Evolutionary conservation across 768 basidiomycete genomes (phyloP).

Genomic region (Suillus bovinus): DNA sequence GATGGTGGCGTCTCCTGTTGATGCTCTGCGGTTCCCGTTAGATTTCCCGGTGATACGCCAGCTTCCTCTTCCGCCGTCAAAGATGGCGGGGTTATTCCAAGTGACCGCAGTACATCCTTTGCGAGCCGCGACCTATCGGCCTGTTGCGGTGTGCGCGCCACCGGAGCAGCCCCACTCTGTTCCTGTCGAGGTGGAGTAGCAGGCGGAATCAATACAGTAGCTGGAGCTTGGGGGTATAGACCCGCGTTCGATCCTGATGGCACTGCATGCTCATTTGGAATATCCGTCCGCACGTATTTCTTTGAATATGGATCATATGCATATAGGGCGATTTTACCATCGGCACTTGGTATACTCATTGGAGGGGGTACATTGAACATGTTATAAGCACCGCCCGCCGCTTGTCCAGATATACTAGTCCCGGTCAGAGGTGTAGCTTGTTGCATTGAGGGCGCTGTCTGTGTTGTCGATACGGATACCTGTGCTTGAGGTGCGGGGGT

Average conservation of each 20-base stretch:
- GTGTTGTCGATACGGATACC: background rate
- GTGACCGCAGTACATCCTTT: constrained; percentile 54
- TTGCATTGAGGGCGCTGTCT: background rate
- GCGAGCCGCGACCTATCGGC: constrained; percentile 56
- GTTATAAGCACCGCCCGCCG: background rate
- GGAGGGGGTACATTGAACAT: background rate
- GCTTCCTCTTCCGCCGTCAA: constrained; percentile 6
- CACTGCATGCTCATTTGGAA: background rate
- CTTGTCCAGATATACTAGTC: background rate
- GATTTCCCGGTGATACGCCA: background rate
- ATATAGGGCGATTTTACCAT: background rate
- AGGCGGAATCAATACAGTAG: constrained; percentile 2
- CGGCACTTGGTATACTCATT: background rate
- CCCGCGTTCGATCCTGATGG: background rate
- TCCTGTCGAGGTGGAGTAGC: constrained; percentile 14
- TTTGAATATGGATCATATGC: background rate
- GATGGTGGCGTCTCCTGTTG: background rate
- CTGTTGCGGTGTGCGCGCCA: constrained; percentile 34
- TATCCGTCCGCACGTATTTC: background rate
- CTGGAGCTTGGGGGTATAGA: background rate
- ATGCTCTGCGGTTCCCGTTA: background rate
- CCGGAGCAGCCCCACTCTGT: background rate
- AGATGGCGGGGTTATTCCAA: constrained; percentile 30
- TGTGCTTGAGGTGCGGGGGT: background rate
- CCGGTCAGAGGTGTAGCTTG: too few species aligned